phyloP scores from a whole-genome alignment of 2,329 filamentous ascomycete species.

The Fusarium pseudoanthophilum region DNA sequence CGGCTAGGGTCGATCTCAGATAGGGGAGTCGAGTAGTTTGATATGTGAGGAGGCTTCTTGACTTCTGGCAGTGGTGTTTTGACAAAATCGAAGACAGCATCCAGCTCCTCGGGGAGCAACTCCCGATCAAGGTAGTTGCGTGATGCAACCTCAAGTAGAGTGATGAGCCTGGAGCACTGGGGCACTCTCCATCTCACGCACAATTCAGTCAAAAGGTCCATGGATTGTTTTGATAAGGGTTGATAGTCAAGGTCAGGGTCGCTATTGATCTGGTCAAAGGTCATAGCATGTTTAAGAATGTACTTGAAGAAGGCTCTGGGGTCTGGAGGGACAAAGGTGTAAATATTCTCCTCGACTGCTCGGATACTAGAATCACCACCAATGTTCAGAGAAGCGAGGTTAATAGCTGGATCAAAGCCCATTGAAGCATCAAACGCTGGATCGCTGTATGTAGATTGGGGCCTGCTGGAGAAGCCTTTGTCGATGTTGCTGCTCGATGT shows the following conservation, averaged over 20 bases:
- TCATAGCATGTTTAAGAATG: constrained; percentile 81
- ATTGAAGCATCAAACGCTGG: constrained; percentile 59
- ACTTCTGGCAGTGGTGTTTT: constrained; percentile 76
- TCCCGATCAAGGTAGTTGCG: constrained; percentile 89
- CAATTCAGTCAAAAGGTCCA: constrained; percentile 86
- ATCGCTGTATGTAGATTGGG: constrained; percentile 60
- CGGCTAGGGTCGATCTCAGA: constrained; percentile 66
- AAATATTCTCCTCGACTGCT: constrained; percentile 72
- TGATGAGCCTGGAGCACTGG: constrained; percentile 79
- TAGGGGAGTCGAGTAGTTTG: constrained; percentile 62
- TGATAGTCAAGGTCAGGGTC: constrained; percentile 60
- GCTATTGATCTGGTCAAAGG: constrained; percentile 69
- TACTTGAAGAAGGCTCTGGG: constrained; percentile 85
- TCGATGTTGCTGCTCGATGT: constrained; percentile 70
- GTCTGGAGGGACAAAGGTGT: constrained; percentile 90
- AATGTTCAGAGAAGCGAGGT: constrained; percentile 73
- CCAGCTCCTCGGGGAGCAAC: constrained; percentile 82
- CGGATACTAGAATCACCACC: constrained; percentile 64
- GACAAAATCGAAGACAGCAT: constrained; percentile 82
- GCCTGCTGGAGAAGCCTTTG: constrained; percentile 65
- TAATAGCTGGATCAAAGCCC: constrained; percentile 73
- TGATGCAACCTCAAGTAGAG: constrained; percentile 85
- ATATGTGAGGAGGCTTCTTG: constrained; percentile 70
- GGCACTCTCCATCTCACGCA: constrained; percentile 91
- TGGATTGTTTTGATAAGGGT: constrained; percentile 79